Conservation (phyloP, 2,329 filamentous ascomycete species). For the Trichoderma lentiforme region DNA sequence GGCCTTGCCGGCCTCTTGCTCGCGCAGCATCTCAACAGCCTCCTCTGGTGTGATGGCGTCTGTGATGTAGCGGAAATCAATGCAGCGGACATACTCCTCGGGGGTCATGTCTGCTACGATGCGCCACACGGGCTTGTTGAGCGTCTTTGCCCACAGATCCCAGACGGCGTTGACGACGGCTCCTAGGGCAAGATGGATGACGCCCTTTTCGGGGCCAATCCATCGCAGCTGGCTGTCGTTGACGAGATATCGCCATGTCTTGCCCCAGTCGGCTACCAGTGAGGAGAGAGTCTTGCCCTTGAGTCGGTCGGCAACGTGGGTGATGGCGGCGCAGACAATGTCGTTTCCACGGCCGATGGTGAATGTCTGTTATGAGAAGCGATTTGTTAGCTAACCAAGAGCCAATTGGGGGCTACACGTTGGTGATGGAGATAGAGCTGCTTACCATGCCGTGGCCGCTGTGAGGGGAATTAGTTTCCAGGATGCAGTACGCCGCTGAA, state of each 20-base stretch:
- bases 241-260: conserved; percentile 89
- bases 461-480: conserved; percentile 71
- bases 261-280: conserved; percentile 76
- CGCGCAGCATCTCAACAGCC: conserved; percentile 67
- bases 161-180: conserved; percentile 88
- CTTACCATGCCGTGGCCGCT: conserved; percentile 75
- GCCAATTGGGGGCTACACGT: fast-evolving
- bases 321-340: conserved; percentile 82
- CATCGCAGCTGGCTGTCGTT: conserved; percentile 86
- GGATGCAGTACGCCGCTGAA: conserved; percentile 89
- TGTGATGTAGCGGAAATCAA: conserved; percentile 93
- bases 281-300: conserved; percentile 71
- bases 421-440: background rate
- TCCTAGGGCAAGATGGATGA: conserved; percentile 86
- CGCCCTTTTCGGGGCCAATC: conserved; percentile 92
- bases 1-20: conserved; percentile 64
- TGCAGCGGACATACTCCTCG: conserved; percentile 80
- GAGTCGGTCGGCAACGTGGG: conserved; percentile 72
- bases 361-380: conserved; percentile 55
- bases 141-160: conserved; percentile 90
- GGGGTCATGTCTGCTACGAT: conserved; percentile 88
- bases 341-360: conserved; percentile 89
- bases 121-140: conserved; percentile 85
- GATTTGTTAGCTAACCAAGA: background rate
- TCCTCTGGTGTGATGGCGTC: conserved; percentile 88